A percentile compares a stretch with the other conserved stretches of the same genome.
Conservation (phyloP, 805 yeast genomes). For the Tanozyma kutaoensis region DNA sequence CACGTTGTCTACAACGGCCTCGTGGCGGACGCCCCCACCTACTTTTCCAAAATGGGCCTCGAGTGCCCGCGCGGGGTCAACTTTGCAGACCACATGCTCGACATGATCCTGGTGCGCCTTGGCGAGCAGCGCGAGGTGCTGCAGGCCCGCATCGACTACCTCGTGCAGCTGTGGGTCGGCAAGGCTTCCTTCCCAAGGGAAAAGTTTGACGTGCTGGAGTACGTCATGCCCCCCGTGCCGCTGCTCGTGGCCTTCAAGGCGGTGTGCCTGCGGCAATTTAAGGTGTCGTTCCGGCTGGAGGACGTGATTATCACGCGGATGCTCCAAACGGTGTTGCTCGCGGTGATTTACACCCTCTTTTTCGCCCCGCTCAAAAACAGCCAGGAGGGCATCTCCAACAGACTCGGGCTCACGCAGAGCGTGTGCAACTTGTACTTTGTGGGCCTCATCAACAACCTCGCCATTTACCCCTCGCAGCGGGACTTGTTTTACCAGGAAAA, state of each 20-base stretch:
- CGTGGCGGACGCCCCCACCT: constrained; percentile 14
- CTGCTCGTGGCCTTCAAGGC: neutral
- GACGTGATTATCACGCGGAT: constrained; percentile 54
- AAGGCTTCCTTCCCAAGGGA: too few species aligned
- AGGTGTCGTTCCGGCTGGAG: constrained; percentile 17
- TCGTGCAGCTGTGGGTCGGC: constrained; percentile 18
- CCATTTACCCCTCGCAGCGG: constrained; percentile 63
- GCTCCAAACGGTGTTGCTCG: constrained; percentile 51
- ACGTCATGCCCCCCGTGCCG: constrained; percentile 18
- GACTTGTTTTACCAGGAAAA: constrained; percentile 69
- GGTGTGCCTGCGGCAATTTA: neutral
- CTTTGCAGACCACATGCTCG: constrained; percentile 65
- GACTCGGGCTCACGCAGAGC: constrained; percentile 70
- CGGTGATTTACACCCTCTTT: constrained; percentile 51
- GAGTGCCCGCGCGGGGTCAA: constrained; percentile 49
- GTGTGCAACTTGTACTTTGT: constrained; percentile 59
- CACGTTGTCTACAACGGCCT: constrained; percentile 53
- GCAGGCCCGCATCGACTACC: constrained; percentile 9
- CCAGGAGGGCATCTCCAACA: constrained; percentile 42
- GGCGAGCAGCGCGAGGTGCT: constrained; percentile 12
- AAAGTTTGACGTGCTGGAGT: too few species aligned
- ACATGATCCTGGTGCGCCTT: constrained; percentile 39
- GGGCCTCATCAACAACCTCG: constrained; percentile 69
- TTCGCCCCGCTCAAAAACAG: constrained; percentile 31
- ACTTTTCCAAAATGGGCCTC: constrained; percentile 37